Percentiles rank a stretch among this genome's conserved stretches.
Conservation (phyloP, 306 rosid species). For the Casuarina glauca region DNA sequence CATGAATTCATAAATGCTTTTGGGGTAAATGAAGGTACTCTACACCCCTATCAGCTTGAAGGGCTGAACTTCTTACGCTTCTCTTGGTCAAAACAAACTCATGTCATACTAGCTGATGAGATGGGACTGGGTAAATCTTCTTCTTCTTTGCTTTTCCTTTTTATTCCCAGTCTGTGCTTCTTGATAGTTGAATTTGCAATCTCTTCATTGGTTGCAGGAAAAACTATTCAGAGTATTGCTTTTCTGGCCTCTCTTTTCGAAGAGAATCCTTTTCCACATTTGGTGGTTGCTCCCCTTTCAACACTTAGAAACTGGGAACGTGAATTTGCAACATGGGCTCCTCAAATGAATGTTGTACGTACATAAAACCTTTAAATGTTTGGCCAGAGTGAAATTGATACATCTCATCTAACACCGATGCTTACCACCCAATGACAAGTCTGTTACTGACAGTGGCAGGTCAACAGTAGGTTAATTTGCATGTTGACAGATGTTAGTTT, state of each 20-base stretch:
- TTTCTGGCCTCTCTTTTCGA: slow-evolving; percentile 85
- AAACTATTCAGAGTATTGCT: slow-evolving; percentile 98
- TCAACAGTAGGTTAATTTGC: too few species aligned
- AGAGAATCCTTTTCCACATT: slow-evolving; percentile 76
- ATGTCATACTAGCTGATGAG: slow-evolving; percentile 98
- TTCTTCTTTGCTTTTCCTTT: slow-evolving; percentile 15
- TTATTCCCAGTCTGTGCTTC: slow-evolving; percentile 13
- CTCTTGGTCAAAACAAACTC: slow-evolving; percentile 99
- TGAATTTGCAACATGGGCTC: slow-evolving; percentile 98
- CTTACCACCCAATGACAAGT: too few species aligned
- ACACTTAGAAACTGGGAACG: slow-evolving; percentile 98
- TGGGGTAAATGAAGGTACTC: slow-evolving; percentile 59
- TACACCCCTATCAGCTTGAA: slow-evolving; percentile 99
- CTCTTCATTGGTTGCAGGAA: slow-evolving; percentile 56
- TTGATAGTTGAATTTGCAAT: slow-evolving; percentile 24
- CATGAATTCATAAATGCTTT: slow-evolving; percentile 28
- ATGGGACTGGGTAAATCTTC: slow-evolving; percentile 92
- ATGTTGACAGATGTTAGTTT: too few species aligned
- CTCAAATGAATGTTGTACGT: slow-evolving; percentile 97
- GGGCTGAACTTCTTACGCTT: slow-evolving; percentile 94
- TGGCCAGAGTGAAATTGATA: too few species aligned
- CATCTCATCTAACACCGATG: too few species aligned
- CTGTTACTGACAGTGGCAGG: too few species aligned
- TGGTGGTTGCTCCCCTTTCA: slow-evolving; percentile 98
- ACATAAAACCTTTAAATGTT: slow-evolving; percentile 10